Evolutionary conservation across 78 protist genomes (phyloP).

Genomic region (Chrysochromulina tobinii): DNA sequence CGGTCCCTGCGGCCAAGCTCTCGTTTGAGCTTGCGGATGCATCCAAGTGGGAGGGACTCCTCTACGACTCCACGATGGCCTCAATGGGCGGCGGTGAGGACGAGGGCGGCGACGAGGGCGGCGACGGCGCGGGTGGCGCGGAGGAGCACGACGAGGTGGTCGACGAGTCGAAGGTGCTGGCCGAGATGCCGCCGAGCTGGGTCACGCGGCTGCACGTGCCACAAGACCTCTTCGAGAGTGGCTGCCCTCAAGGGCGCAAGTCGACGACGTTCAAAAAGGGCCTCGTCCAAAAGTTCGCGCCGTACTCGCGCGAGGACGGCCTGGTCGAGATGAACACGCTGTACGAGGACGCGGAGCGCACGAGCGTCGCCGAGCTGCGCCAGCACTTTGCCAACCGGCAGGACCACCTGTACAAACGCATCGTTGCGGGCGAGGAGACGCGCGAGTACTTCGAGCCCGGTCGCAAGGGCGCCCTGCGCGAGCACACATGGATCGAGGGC

Average conservation of each 20-base stretch:
- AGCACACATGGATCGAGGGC: conserved; percentile 2
- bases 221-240: background rate
- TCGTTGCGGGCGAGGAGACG: background rate
- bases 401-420: background rate
- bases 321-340: background rate
- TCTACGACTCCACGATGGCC: background rate
- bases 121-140: background rate
- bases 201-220: background rate
- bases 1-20: background rate
- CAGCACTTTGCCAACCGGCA: conserved; percentile 32
- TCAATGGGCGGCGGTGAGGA: background rate
- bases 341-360: background rate
- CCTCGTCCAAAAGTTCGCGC: background rate
- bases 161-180: background rate
- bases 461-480: background rate
- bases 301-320: conserved; percentile 30
- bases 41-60: conserved; percentile 39
- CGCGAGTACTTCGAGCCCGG: background rate
- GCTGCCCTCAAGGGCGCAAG: conserved; percentile 41
- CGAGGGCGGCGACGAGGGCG: background rate
- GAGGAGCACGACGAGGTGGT: background rate
- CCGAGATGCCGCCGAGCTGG: conserved; percentile 51
- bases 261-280: background rate
- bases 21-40: conserved; percentile 12
- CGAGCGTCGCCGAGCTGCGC: background rate